Percentiles rank a stretch among this genome's conserved stretches.
phyloP scores from a whole-genome alignment of 305 asterid species.

The Lippia alba region DNA sequence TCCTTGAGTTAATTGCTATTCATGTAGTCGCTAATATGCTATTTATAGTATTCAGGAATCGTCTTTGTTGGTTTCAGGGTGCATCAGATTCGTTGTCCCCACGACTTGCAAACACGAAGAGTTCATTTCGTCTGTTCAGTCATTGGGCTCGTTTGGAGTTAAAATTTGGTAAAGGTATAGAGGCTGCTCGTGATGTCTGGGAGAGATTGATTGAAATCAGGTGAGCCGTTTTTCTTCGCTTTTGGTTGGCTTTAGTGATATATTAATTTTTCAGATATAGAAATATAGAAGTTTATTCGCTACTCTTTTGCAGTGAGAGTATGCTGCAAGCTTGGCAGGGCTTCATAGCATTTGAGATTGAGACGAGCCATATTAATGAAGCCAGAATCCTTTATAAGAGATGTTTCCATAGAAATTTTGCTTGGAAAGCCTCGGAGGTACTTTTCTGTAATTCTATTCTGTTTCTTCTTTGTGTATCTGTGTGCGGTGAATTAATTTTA shows the following conservation, averaged over 20 bases:
- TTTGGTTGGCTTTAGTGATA: slow-evolving; percentile 23
- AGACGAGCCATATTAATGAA: slow-evolving; percentile 70
- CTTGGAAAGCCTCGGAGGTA: slow-evolving; percentile 97
- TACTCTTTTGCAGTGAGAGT: slow-evolving; percentile 69
- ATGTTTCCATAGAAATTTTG: slow-evolving; percentile 83
- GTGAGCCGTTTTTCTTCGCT: slow-evolving; percentile 41
- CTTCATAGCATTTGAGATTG: slow-evolving; percentile 80
- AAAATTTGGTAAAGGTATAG: slow-evolving; percentile 68
- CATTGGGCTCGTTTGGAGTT: slow-evolving; percentile 91
- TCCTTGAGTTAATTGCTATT: slow-evolving; percentile 16
- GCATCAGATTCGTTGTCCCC: slow-evolving; percentile 87
- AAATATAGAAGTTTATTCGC: slow-evolving; percentile 19
- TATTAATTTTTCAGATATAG: slow-evolving; percentile 32
- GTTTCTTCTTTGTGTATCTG: neutral
- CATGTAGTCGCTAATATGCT: slow-evolving; percentile 2
- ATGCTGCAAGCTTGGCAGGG: slow-evolving; percentile 86
- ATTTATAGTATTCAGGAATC: slow-evolving; percentile 13
- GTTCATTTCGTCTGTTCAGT: slow-evolving; percentile 61
- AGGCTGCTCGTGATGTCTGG: slow-evolving; percentile 95
- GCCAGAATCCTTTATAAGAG: slow-evolving; percentile 91
- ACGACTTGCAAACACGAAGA: slow-evolving; percentile 64
- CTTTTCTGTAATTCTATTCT: slow-evolving; percentile 14
- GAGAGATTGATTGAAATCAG: slow-evolving; percentile 84
- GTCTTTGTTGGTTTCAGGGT: slow-evolving; percentile 49
- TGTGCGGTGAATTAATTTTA: slow-evolving; percentile 1